Percentiles rank a stretch among this genome's conserved stretches.
Conservation (phyloP, 306 rosid species). For the Vigna trinervia region DNA sequence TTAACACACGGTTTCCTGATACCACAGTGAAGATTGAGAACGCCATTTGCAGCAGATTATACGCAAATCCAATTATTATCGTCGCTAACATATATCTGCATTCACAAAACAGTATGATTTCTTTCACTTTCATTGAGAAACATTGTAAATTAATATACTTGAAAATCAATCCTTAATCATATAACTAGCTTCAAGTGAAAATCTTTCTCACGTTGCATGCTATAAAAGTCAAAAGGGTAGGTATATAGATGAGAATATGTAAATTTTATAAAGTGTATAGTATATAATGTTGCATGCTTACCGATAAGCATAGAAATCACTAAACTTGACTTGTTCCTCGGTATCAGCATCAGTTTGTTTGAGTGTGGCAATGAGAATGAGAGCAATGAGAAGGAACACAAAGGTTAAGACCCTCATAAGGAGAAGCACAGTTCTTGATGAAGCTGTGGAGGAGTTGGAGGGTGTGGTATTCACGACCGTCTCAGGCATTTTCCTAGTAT, state of each 20-base stretch:
- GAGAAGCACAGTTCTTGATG: slow-evolving; percentile 46
- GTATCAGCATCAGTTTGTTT: background rate
- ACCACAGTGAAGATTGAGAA: slow-evolving; percentile 50
- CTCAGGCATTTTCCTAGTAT: background rate
- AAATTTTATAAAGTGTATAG: background rate
- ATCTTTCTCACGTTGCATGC: background rate
- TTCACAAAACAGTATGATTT: background rate
- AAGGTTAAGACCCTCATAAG: slow-evolving; percentile 57
- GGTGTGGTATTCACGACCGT: slow-evolving; percentile 36
- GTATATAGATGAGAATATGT: background rate
- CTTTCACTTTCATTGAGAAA: background rate
- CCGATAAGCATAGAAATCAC: slow-evolving; percentile 53
- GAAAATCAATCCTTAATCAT: background rate
- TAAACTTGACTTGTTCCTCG: slow-evolving; percentile 19
- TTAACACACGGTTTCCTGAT: slow-evolving; percentile 41
- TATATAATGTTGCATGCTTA: background rate
- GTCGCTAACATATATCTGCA: slow-evolving; percentile 66
- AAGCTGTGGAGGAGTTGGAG: slow-evolving; percentile 51
- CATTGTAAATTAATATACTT: no score
- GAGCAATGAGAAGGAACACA: slow-evolving; percentile 57
- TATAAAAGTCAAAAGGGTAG: background rate
- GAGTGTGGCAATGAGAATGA: slow-evolving; percentile 50
- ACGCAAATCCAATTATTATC: slow-evolving; percentile 55
- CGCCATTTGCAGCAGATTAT: slow-evolving; percentile 58
- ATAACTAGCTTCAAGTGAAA: background rate